Evolutionary conservation across 2,329 filamentous ascomycete genomes (phyloP).

Genomic region (Fusarium tupiense): DNA sequence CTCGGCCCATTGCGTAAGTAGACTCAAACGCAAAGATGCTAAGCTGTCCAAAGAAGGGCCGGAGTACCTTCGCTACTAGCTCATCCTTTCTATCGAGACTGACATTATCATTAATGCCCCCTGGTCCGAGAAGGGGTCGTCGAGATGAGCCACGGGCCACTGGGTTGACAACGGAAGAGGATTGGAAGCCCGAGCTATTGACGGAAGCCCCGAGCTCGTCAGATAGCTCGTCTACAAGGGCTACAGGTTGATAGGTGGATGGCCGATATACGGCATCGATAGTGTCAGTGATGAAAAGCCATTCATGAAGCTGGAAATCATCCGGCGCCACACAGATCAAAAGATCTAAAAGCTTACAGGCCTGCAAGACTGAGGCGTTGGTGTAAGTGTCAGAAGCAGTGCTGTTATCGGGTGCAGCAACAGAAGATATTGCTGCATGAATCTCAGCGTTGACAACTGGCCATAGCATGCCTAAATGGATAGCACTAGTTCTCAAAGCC

Average conservation of each 20-base stretch:
- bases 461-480: constrained; percentile 88
- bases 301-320: constrained; percentile 98
- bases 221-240: constrained; percentile 85
- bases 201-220: constrained; percentile 71
- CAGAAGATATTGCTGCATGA: constrained; percentile 79
- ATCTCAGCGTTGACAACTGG: constrained; percentile 89
- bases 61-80: constrained; percentile 79
- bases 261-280: constrained; percentile 94
- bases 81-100: constrained; percentile 70
- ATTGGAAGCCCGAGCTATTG: constrained; percentile 45
- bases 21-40: constrained; percentile 95
- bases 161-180: constrained; percentile 51
- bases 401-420: constrained; percentile 74
- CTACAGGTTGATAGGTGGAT: constrained; percentile 72
- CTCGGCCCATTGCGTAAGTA: constrained; percentile 82
- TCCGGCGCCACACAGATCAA: constrained; percentile 89
- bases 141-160: constrained; percentile 51
- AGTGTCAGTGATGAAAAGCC: constrained; percentile 97
- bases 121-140: constrained; percentile 61
- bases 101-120: constrained; percentile 66
- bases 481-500: constrained; percentile 78
- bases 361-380: constrained; percentile 82
- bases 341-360: constrained; percentile 91
- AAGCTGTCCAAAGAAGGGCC: constrained; percentile 89
- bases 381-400: constrained; percentile 76